Base-by-base conservation (phyloP, 768 basidiomycete species). In the Tylopilus vinaceipallidus region DNA sequence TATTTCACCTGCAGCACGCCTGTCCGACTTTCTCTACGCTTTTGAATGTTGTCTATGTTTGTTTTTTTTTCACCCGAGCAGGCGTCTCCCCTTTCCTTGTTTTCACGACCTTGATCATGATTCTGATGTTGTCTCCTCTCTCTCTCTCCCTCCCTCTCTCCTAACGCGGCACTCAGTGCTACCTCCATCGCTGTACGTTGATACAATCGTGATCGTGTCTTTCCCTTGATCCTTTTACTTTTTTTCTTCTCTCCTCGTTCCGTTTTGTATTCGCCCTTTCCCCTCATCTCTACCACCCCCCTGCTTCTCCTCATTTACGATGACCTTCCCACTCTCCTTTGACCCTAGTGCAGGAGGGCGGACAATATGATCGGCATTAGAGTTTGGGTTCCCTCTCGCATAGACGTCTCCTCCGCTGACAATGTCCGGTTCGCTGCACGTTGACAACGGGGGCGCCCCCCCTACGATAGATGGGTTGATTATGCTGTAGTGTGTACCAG, bases 301-400 rank as follows among this genome's bases (percentile, higher is more conserved):
- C 13, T 53, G 40, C 40, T 49, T 42, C 44, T 43, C 23, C 41
- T 32, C 6, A 12, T 40, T 47, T 36, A 40, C 39, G 40, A 42
- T 51, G 37, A 37, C 38, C 29, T 20, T 43, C 37, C 11, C 29
- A 40, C 45, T 41, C 26, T 43, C 42, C 39, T 42, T 29, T 45
- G 19, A 42, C 19, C 29, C 41, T 45, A 5, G 16, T 39, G 10
- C 27, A 60, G 43, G n/a, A n/a, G 48, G 44, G 30, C 30, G 64
- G 56, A 56, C 53, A 24, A 48, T 56, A 48, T 41, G 51, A 57
- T 40, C 51, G 35, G 23, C 49, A 61, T n/a, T 66, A 52, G 64
- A 64, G 42, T 29, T 34, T 33, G 49, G 20, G 27, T 16, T 26
- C 16, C 24, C 13, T 35, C 29, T 42, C n/a, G n/a, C n/a, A n/a